Evolutionary conservation across 2,329 filamentous ascomycete genomes (phyloP), one percentile per base, ranked within the genome.

Genomic region (Thermochaetoides dissita): DNA sequence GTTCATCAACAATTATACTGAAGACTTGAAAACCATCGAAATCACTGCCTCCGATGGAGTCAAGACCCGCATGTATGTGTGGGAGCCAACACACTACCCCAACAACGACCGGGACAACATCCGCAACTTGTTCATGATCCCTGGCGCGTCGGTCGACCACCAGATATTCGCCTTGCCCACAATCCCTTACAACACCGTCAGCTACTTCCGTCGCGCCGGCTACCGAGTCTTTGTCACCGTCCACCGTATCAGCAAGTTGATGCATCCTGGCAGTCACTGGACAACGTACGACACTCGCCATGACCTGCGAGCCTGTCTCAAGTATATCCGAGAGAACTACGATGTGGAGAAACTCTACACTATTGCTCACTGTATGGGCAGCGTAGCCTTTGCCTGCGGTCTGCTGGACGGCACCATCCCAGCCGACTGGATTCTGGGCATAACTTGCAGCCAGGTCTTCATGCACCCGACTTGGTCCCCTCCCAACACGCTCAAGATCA

Each of bases 331-430:
- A 6, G 43, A 59, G 30, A 41, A 57, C 1, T 61, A 60, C 46
- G 52, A 57, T 9, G 47, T 51, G 12, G 40, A 46, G 10, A 65
- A 63, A 39, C 58, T 76, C 32, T 80, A 81, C 55, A 67, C 67
- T 3, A 64, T 81, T 32, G 66, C 70, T 1, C 76, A 81, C 57
- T 81, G 76, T 56, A 73, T 78, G 65, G 77, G 76, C 28, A 71
- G 72, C 36, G 73, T 80, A 0, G 72, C 76, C 1, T 65, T 74
- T 41, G 60, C 71, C 0, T 60, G 65, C 4, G 76, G 74, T n/a
- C 61, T 81, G 1, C 64, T 81, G 1, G 74, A 77, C 53, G 75
- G 76, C 33, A 72, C 70, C 1, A 73, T 81, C 40, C 71, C 73
- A 0, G 49, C 66, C 0, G 55, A 55, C 34, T 79, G 74, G 73